These are phyloP conservation scores for Camelina laxa DNA, from an alignment of 345 rosid species.

Conservation along the genomic window DNA sequence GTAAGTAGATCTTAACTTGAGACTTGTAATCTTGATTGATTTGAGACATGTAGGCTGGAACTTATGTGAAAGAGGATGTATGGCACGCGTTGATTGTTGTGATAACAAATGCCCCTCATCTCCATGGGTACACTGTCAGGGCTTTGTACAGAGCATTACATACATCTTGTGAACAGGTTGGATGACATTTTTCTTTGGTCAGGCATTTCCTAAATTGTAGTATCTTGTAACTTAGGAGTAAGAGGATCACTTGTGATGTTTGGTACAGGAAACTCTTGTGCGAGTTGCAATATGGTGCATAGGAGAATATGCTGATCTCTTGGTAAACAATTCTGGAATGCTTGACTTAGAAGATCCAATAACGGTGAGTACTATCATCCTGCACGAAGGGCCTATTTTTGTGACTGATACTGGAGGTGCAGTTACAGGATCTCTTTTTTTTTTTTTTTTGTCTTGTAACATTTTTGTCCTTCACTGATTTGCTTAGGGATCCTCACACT, in stretches of 20 bases:
- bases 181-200: conserved; percentile 19
- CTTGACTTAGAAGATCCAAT: conserved; percentile 82
- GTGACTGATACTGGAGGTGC: conserved; percentile 22
- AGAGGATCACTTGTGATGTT: conserved; percentile 35
- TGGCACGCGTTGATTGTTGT: conserved; percentile 92
- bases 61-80: conserved; percentile 91
- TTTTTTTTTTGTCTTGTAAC: background rate
- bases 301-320: conserved; percentile 95
- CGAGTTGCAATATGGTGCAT: conserved; percentile 97
- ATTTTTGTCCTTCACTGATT: conserved; percentile 14
- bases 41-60: conserved; percentile 59
- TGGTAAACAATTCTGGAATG: conserved; percentile 84
- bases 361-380: conserved; percentile 66
- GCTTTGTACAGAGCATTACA: conserved; percentile 81
- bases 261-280: conserved; percentile 79
- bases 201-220: conserved; percentile 28
- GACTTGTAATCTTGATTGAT: conserved; percentile 39
- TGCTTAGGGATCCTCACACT: conserved; percentile 16
- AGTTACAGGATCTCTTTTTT: background rate
- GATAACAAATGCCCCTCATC: conserved; percentile 92
- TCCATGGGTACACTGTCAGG: conserved; percentile 93
- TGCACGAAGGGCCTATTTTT: conserved; percentile 29
- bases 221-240: conserved; percentile 37
- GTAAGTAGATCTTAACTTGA: conserved; percentile 16
- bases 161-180: conserved; percentile 85